Base-by-base conservation (phyloP, 179 eudicot species). In the Beta lomatogona region DNA sequence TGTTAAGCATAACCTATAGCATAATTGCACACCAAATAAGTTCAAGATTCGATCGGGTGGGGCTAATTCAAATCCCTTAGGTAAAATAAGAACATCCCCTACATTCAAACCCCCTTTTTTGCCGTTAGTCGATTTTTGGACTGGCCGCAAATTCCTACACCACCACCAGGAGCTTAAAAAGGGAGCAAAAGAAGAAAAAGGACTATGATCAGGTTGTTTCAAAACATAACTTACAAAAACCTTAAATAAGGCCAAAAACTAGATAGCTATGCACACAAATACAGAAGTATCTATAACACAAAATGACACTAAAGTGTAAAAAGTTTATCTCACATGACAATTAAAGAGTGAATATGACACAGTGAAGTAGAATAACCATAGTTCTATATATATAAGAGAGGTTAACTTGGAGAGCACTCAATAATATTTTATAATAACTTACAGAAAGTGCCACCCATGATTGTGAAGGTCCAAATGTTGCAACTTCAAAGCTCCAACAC, bases 341-440 rank as follows among this genome's bases (percentile, higher is more conserved):
- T 48, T 25, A 22, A 64, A 48, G 22, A 25, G 53, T 48, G 70
- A 44, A 25, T 67, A 54, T 50, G 36, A 28, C 21, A n/a, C 57
- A 63, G 22, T 48, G 64, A 78, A 72, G 36, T 14, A 69, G 54
- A 21, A 68, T 41, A 41, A 55, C 66, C 22, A 78, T 41, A 41
- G 21, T 52, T 78, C 12, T 28, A 68, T 68, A 46, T 25, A 7
- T 46, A n/a, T 28, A 10, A 45, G 55, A 59, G 11, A 25, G 48
- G 48, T 15, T n/a, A 52, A 36, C 48, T 25, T 28, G 75, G 48
- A 46, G 36, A 52, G 31, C 16, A 54, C 2, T 44, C 46, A 25
- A 21, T 6, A 9, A 14, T 9, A 41, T 66, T 46, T 52, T 22
- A 66, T 8, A 44, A 45, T 45, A 41, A 61, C 28, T 25, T 21